Evolutionary conservation across 2,329 filamentous ascomycete species (phyloP).

Genomic region (Metarhizium rileyi): DNA sequence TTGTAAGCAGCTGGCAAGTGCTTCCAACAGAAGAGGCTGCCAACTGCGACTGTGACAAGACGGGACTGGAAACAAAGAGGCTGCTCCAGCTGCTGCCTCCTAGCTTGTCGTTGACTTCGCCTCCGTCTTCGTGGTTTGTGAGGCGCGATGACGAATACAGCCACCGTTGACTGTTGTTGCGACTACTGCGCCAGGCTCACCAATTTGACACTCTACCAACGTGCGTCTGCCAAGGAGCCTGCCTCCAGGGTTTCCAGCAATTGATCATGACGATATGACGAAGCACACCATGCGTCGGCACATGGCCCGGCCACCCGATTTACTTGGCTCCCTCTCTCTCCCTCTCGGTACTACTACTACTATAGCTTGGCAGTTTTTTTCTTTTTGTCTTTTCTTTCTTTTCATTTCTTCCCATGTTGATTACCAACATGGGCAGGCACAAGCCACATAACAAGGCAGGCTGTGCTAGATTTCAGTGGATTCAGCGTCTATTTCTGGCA

Average conservation of each 20-base stretch:
- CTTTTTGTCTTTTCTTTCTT: not conserved
- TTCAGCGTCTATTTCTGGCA: not conserved
- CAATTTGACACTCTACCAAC: too few species aligned
- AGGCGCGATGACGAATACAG: not conserved
- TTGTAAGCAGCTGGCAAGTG: too few species aligned
- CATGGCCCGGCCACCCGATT: not conserved
- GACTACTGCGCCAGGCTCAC: not conserved
- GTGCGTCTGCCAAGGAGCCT: too few species aligned
- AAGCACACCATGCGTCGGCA: not conserved
- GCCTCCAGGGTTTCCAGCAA: too few species aligned
- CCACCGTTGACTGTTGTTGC: not conserved
- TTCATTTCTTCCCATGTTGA: not conserved
- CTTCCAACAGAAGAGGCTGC: conserved; percentile 1
- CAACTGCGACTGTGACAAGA: not conserved
- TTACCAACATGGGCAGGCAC: not conserved
- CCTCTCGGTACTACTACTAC: not conserved
- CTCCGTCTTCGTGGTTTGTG: not conserved
- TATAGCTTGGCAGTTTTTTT: too few species aligned
- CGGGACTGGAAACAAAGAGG: not conserved
- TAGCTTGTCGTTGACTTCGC: not conserved
- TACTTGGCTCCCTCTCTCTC: not conserved
- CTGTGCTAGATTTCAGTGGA: not conserved
- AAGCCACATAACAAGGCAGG: not conserved
- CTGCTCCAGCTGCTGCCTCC: not conserved
- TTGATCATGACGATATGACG: too few species aligned